A percentile compares a stretch with the other conserved stretches of the same genome.
Conservation (phyloP, 2,329 filamentous ascomycete species). For the Podosphaera aphanis region DNA sequence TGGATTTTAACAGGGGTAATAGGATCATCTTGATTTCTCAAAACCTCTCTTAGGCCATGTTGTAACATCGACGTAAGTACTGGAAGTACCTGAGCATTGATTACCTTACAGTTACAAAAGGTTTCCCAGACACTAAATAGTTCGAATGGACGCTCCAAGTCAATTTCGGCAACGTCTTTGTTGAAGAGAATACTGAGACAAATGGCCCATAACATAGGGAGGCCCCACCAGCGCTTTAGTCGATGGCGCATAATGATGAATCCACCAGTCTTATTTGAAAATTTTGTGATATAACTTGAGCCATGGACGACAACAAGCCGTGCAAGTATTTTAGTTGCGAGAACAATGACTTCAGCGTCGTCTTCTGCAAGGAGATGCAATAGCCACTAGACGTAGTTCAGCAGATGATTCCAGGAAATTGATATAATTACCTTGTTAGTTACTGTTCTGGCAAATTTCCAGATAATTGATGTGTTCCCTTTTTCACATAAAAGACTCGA, state of each 20-base stretch:
- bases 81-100: constrained; percentile 54
- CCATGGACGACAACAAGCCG: constrained; percentile 69
- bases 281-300: constrained; percentile 59
- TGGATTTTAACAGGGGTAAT: constrained; percentile 24
- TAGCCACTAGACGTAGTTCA: constrained; percentile 43
- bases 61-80: constrained; percentile 75
- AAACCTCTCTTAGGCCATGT: constrained; percentile 50
- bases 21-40: constrained; percentile 35
- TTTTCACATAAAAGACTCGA: constrained; percentile 54
- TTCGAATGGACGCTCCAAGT: constrained; percentile 52
- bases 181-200: constrained; percentile 79
- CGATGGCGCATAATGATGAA: constrained; percentile 68
- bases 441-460: constrained; percentile 79
- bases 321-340: constrained; percentile 62
- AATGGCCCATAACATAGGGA: constrained; percentile 64
- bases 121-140: constrained; percentile 49
- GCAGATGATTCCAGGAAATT: constrained; percentile 6
- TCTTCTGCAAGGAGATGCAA: constrained; percentile 75
- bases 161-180: constrained; percentile 49
- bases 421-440: constrained; percentile 56
- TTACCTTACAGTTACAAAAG: constrained; percentile 45
- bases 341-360: constrained; percentile 58
- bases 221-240: constrained; percentile 71
- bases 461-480: constrained; percentile 42
- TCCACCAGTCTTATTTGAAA: constrained; percentile 71